Percentiles rank a stretch among this genome's conserved stretches.
Conservation (phyloP, 768 basidiomycete genomes). For the Macrolepiota fuliginosa region DNA sequence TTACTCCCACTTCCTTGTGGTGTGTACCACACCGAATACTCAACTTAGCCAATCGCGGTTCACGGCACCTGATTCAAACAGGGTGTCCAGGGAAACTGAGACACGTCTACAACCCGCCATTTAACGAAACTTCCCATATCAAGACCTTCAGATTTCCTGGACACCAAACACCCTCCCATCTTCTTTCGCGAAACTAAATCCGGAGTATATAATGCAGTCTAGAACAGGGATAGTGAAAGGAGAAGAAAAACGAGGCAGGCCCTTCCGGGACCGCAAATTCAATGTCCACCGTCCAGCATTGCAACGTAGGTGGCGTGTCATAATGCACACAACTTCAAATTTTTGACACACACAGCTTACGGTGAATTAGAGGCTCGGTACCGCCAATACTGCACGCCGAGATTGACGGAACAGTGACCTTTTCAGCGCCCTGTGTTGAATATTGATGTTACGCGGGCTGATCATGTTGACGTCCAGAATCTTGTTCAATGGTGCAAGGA, state of each 20-base stretch:
- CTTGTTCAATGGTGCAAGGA: background rate
- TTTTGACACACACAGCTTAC: background rate
- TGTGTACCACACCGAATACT: background rate
- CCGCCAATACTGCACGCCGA: background rate
- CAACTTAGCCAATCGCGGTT: background rate
- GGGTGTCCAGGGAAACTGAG: background rate
- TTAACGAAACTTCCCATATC: background rate
- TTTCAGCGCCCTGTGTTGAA: background rate
- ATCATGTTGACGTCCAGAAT: background rate
- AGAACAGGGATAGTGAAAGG: background rate
- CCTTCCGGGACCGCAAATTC: background rate
- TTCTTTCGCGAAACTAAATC: background rate
- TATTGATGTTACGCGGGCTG: background rate
- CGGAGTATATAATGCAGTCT: background rate
- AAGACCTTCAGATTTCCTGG: background rate
- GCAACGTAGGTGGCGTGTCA: background rate
- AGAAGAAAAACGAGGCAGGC: background rate
- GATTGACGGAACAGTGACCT: background rate
- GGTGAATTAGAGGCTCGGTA: background rate
- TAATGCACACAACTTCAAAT: background rate
- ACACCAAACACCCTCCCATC: background rate
- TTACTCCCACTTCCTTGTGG: background rate
- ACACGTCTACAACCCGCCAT: background rate
- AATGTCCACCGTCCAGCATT: background rate
- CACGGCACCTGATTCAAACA: background rate